Percentiles rank a stretch among this genome's conserved stretches.
Conservation (phyloP, 306 rosid species). For the Canavalia ensiformis region DNA sequence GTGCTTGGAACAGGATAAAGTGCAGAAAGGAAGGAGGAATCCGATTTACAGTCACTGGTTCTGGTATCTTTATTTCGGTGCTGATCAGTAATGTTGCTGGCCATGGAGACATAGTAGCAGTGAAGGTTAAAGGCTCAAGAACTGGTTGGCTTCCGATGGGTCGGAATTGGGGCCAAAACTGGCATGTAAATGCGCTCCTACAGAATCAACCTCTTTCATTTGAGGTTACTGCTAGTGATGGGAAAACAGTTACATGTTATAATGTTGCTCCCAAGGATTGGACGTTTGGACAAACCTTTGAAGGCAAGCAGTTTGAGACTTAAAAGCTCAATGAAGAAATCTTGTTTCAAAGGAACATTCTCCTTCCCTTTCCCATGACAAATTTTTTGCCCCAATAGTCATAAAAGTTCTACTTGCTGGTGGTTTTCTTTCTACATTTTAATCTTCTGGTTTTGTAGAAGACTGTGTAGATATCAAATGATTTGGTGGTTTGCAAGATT, state of each 20-base stretch:
- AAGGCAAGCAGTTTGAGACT: conserved; percentile 86
- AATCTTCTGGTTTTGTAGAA: conserved; percentile 46
- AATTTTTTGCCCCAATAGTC: not conserved
- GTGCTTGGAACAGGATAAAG: conserved; percentile 70
- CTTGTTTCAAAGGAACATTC: conserved; percentile 30
- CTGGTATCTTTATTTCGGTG: conserved; percentile 81
- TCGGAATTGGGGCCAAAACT: conserved; percentile 97
- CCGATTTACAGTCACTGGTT: conserved; percentile 73
- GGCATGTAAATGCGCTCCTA: conserved; percentile 86
- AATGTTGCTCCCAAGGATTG: conserved; percentile 86
- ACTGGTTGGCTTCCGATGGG: conserved; percentile 99
- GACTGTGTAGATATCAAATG: conserved; percentile 47
- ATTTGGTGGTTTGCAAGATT: conserved; percentile 46
- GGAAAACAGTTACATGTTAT: conserved; percentile 75
- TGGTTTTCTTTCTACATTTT: conserved; percentile 41
- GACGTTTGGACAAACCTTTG: conserved; percentile 93
- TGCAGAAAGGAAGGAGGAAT: conserved; percentile 95
- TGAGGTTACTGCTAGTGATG: conserved; percentile 79
- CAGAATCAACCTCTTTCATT: conserved; percentile 90
- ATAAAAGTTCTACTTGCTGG: conserved; percentile 31
- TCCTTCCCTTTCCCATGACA: conserved; percentile 4
- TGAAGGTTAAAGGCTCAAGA: conserved; percentile 91
- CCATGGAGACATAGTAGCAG: conserved; percentile 73
- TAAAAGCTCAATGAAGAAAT: conserved; percentile 52
- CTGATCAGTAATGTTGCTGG: conserved; percentile 92